These are phyloP conservation scores for Kodamaea anthophila DNA, from an alignment of 1,139 yeast genomes.

Conservation along the genomic window DNA sequence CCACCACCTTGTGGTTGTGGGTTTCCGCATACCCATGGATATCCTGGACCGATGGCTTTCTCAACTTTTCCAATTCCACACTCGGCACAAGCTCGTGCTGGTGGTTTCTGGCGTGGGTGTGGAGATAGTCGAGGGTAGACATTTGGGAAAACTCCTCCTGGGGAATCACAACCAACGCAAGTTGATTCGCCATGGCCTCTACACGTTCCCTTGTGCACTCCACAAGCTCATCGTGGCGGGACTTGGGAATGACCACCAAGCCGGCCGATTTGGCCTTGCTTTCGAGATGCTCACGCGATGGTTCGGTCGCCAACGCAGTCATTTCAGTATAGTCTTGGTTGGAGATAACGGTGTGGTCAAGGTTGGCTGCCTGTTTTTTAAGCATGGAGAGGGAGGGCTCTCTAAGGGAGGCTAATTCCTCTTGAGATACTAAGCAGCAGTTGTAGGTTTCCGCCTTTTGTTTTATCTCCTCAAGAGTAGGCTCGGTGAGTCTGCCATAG, in stretches of 20 bases:
- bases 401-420: slow-evolving; percentile 7
- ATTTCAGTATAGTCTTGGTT: slow-evolving; percentile 17
- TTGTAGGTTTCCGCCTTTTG: slow-evolving; percentile 5
- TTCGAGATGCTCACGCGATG: slow-evolving; percentile 30
- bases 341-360: slow-evolving; percentile 8
- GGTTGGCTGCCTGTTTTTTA: slow-evolving; percentile 8
- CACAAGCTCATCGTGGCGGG: slow-evolving; percentile 10
- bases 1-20: slow-evolving; percentile 8
- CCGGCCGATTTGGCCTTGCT: slow-evolving; percentile 24
- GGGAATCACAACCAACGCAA: slow-evolving; percentile 7
- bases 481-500: slow-evolving; percentile 7
- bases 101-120: slow-evolving; percentile 5
- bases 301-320: slow-evolving; percentile 22
- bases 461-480: slow-evolving; percentile 10
- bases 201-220: slow-evolving; percentile 7
- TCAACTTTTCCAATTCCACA: slow-evolving; percentile 4
- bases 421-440: slow-evolving; percentile 6
- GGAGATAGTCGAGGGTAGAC: slow-evolving; percentile 10
- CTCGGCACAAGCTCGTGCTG: slow-evolving; percentile 7
- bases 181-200: slow-evolving; percentile 3
- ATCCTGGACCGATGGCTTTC: slow-evolving; percentile 19
- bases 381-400: slow-evolving; percentile 11
- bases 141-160: slow-evolving; percentile 4
- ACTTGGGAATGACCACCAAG: slow-evolving; percentile 16
- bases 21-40: slow-evolving; percentile 14